Percentiles rank a stretch among this genome's conserved stretches.
Conservation (phyloP, 495 filamentous ascomycete species). For the Collariella sp. region DNA sequence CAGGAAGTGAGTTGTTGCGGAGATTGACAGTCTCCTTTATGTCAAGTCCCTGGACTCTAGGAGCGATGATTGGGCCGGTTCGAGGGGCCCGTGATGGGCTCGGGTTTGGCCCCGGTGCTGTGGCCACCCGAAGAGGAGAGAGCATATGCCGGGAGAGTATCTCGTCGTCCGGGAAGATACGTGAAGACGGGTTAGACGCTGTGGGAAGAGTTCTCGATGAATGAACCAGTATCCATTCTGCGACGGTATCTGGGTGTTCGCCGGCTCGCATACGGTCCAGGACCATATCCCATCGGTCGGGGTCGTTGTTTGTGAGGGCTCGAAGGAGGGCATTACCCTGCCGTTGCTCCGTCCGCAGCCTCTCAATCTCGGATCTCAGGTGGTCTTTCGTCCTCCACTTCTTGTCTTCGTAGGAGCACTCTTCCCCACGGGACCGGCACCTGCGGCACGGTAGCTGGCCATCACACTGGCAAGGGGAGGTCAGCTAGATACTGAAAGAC, state of each 20-base stretch:
- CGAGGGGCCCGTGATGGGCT: no score
- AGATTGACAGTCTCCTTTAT: no score
- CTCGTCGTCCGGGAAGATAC: neutral
- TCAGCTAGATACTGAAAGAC: neutral
- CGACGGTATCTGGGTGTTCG: conserved; percentile 23
- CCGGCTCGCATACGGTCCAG: conserved; percentile 19
- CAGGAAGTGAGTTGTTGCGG: no score
- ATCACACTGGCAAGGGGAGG: conserved; percentile 18
- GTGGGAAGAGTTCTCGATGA: neutral
- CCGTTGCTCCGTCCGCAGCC: conserved; percentile 22
- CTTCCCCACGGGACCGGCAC: conserved; percentile 24
- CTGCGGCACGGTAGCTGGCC: conserved; percentile 23
- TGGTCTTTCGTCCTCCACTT: conserved; percentile 30
- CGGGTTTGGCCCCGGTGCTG: no score
- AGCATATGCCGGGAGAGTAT: neutral
- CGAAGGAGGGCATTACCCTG: conserved; percentile 23
- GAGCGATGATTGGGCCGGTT: no score
- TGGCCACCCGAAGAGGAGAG: neutral
- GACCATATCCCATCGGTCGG: conserved; percentile 18
- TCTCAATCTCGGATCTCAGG: conserved; percentile 26
- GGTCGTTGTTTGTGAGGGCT: conserved; percentile 22
- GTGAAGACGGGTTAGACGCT: neutral
- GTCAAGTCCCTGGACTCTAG: no score
- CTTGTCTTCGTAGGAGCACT: conserved; percentile 28
- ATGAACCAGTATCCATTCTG: conserved; percentile 21